Conservation (phyloP, 345 rosid genomes). For the Melaleuca quinquenervia region DNA sequence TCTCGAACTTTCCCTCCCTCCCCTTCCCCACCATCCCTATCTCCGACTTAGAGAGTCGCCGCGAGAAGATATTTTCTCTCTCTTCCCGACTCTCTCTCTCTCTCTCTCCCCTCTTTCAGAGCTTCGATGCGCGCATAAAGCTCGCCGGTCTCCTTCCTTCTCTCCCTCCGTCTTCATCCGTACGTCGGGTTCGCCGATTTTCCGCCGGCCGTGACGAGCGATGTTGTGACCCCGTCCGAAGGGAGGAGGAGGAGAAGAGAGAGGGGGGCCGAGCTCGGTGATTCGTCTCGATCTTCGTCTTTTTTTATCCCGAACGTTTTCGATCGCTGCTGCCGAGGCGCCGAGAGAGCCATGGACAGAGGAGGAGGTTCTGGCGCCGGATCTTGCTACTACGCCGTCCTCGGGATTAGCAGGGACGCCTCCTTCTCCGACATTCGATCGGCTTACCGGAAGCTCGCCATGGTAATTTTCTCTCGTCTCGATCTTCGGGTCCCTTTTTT, state of each 20-base stretch:
- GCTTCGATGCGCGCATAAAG: background rate
- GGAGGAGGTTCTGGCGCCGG: slow-evolving; percentile 70
- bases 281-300: background rate
- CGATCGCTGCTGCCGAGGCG: background rate
- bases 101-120: background rate
- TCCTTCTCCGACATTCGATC: slow-evolving; percentile 73
- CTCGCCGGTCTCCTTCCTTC: background rate
- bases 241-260: background rate
- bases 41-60: background rate
- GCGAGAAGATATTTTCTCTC: background rate
- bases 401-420: slow-evolving; percentile 71
- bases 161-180: no score
- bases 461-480: slow-evolving; percentile 24
- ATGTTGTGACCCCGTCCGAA: background rate
- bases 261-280: background rate
- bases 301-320: background rate
- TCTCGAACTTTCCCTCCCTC: slow-evolving; percentile 37
- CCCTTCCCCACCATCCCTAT: background rate
- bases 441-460: slow-evolving; percentile 83
- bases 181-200: background rate
- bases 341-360: slow-evolving; percentile 35
- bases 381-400: slow-evolving; percentile 57
- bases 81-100: background rate
- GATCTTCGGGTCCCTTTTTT: background rate
- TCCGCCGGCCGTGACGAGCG: background rate